phyloP scores from a whole-genome alignment of 1,139 yeast genomes.

The Saccharomycopsis hybrid region DNA sequence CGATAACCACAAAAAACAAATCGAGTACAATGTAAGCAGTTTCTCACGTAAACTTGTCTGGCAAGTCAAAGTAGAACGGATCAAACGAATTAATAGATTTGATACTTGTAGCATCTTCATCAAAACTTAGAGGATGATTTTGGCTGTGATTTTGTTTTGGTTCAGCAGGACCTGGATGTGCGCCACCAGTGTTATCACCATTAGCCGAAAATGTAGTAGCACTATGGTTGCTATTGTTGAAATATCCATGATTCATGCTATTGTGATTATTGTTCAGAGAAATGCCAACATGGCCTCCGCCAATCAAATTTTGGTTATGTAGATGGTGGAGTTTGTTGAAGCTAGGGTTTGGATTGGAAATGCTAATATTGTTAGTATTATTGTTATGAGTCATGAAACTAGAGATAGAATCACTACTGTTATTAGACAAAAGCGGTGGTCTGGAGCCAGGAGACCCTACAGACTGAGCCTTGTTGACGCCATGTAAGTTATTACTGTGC shows the following conservation, averaged over 20 bases:
- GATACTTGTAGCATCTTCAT: conserved; percentile 14
- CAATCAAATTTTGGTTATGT: conserved; percentile 1
- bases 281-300: conserved; percentile 7
- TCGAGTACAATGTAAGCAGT: too few relatives aligned
- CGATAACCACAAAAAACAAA: too few relatives aligned
- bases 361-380: neutral
- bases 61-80: conserved; percentile 12
- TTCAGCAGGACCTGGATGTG: too few relatives aligned
- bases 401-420: conserved; percentile 15
- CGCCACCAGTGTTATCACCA: too few relatives aligned
- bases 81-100: conserved; percentile 16
- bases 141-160: neutral
- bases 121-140: neutral
- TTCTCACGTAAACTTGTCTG: neutral
- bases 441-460: conserved; percentile 11
- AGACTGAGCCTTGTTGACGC: neutral
- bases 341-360: neutral
- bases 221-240: neutral
- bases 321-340: too few relatives aligned
- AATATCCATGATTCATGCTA: neutral
- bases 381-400: conserved; percentile 9
- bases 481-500: conserved; percentile 1
- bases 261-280: conserved; percentile 2
- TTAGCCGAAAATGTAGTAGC: too few relatives aligned
- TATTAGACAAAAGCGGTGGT: conserved; percentile 8